phyloP scores from a whole-genome alignment of 257 asterid species.

The Nicotiana benthamiana region DNA sequence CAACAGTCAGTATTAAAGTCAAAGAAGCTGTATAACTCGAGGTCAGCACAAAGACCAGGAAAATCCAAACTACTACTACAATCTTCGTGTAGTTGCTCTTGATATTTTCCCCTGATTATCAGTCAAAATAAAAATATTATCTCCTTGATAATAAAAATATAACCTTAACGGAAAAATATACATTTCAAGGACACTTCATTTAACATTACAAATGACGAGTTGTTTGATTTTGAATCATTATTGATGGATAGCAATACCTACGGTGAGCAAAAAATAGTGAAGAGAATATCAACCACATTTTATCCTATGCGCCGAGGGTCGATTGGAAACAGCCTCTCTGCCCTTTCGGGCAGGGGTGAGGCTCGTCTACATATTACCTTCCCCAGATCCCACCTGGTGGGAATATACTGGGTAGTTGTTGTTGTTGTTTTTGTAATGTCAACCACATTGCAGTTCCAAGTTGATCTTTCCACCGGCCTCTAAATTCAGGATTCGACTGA shows the following conservation, averaged over 20 bases:
- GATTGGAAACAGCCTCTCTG: no score
- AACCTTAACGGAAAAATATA: not conserved
- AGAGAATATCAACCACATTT: no score
- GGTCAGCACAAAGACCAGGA: slow-evolving; percentile 25
- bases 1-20: slow-evolving; percentile 29
- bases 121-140: not conserved
- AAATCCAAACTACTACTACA: slow-evolving; percentile 28
- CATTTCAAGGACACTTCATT: not conserved
- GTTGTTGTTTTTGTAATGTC: no score
- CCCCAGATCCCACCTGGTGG: no score
- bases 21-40: slow-evolving; percentile 31
- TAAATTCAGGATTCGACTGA: slow-evolving; percentile 22
- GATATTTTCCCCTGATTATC: slow-evolving; percentile 17
- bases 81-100: slow-evolving; percentile 20
- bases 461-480: slow-evolving; percentile 26
- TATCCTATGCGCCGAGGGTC: no score
- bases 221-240: no score
- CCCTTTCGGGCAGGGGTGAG: no score
- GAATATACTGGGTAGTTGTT: no score
- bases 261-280: slow-evolving; percentile 32
- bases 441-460: slow-evolving; percentile 34
- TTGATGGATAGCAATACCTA: slow-evolving; percentile 12
- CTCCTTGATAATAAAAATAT: not conserved
- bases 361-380: no score
- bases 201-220: no score